Percentiles rank a stretch among this genome's conserved stretches.
Conservation (phyloP, 108 stramenopile species). For the Cylindrotheca fusiformis region DNA sequence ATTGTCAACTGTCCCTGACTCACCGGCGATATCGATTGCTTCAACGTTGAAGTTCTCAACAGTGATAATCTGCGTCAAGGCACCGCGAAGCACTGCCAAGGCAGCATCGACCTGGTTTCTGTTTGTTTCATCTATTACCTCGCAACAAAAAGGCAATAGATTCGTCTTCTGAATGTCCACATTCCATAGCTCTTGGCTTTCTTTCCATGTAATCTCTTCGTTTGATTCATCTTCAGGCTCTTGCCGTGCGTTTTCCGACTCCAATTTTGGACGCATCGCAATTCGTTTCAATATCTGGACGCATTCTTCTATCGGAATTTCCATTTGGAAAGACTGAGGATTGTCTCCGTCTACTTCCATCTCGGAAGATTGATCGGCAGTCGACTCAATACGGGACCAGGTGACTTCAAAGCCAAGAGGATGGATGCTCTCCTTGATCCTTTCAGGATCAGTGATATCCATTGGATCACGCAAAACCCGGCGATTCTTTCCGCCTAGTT, state of each 20-base stretch:
- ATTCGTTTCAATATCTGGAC: slow-evolving; percentile 17
- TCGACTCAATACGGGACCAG: slow-evolving; percentile 10
- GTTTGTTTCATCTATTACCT: slow-evolving; percentile 43
- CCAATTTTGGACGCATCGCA: background rate
- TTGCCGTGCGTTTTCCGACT: background rate
- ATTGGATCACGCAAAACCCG: slow-evolving; percentile 73
- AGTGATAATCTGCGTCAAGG: slow-evolving; percentile 47
- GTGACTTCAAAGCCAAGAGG: slow-evolving; percentile 5
- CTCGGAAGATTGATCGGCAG: background rate
- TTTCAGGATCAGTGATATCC: slow-evolving; percentile 16
- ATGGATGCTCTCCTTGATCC: slow-evolving; percentile 2
- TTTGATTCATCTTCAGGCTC: background rate
- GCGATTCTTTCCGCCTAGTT: slow-evolving; percentile 93
- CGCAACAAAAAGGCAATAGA: slow-evolving; percentile 42
- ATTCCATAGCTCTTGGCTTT: slow-evolving; percentile 19
- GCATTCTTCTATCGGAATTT: slow-evolving; percentile 20
- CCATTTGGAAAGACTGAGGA: slow-evolving; percentile 3
- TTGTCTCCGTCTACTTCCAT: slow-evolving; percentile 1
- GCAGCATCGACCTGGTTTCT: slow-evolving; percentile 52
- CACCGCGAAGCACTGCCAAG: slow-evolving; percentile 47
- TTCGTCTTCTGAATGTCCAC: slow-evolving; percentile 39
- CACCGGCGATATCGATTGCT: slow-evolving; percentile 1
- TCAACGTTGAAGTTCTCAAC: slow-evolving; percentile 14
- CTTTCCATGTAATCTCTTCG: slow-evolving; percentile 2
- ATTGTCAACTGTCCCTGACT: background rate